A percentile compares a stretch with the other conserved stretches of the same genome.
Conservation (phyloP, 2,329 filamentous ascomycete genomes). For the Aspergillus novofumigatus region DNA sequence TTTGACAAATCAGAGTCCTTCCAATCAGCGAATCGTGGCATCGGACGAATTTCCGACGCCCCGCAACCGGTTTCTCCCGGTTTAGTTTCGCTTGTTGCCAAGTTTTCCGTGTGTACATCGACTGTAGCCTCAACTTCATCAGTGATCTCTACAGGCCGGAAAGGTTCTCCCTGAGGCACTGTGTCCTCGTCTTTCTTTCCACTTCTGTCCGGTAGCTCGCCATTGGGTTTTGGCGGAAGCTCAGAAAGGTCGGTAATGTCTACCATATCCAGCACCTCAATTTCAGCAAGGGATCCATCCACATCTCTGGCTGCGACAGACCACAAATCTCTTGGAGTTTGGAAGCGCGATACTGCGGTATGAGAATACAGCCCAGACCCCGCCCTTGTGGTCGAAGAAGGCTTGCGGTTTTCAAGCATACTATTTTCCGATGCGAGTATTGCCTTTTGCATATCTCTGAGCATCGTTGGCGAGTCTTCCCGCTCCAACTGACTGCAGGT, state of each 20-base stretch:
- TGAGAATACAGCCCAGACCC: conserved; percentile 4
- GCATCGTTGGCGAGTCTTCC: conserved; percentile 65
- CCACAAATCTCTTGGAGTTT: conserved; percentile 57
- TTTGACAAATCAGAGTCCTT: conserved; percentile 61
- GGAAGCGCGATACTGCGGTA: conserved; percentile 21
- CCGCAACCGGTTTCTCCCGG: not conserved
- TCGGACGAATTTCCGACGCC: conserved; percentile 14
- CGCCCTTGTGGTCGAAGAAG: not conserved
- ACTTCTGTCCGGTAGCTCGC: not conserved
- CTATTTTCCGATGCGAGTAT: conserved; percentile 28
- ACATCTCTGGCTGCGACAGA: conserved; percentile 63
- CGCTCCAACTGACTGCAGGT: conserved; percentile 77
- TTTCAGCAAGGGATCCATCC: conserved; percentile 60
- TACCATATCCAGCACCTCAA: conserved; percentile 59
- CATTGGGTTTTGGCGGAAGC: conserved; percentile 4
- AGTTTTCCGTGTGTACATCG: not conserved
- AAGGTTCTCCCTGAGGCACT: not conserved
- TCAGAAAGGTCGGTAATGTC: conserved; percentile 33
- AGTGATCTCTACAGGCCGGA: not conserved
- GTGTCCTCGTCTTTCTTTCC: not conserved
- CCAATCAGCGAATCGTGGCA: conserved; percentile 58
- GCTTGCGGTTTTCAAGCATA: conserved; percentile 3
- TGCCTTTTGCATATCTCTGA: conserved; percentile 28
- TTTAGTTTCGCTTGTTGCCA: not conserved
- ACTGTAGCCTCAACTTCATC: not conserved